phyloP scores from a whole-genome alignment of 768 basidiomycete genomes.

The Pleurotus citrinopileatus region DNA sequence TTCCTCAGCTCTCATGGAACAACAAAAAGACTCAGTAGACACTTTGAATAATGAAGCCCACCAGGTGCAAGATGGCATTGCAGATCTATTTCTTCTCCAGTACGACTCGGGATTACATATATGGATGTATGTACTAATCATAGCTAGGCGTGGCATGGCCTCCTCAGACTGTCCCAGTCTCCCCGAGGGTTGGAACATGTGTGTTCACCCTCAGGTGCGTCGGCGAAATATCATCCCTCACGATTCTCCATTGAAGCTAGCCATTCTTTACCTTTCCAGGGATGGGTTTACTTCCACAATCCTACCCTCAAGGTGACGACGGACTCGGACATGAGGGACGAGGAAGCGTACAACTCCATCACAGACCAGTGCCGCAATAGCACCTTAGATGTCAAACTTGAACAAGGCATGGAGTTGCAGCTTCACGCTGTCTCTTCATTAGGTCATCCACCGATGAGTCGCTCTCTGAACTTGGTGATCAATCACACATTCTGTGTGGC shows the following conservation, averaged over 20 bases:
- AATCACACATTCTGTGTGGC: conserved; percentile 49
- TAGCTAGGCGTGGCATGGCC: background rate
- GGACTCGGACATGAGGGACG: conserved; percentile 48
- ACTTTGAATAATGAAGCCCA: too few relatives aligned
- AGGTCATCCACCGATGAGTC: conserved; percentile 12
- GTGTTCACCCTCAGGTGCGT: conserved; percentile 8
- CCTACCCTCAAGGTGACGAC: conserved; percentile 36
- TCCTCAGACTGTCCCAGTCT: background rate
- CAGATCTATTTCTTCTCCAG: too few relatives aligned
- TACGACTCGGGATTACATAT: too few relatives aligned
- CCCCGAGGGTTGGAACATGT: conserved; percentile 1
- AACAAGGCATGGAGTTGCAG: conserved; percentile 43
- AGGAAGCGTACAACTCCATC: conserved; percentile 26
- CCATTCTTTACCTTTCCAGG: conserved; percentile 23
- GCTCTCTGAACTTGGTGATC: conserved; percentile 38
- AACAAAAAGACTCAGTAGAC: too few relatives aligned
- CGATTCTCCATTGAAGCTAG: background rate
- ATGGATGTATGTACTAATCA: too few relatives aligned
- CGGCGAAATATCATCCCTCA: too few relatives aligned
- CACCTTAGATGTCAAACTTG: conserved; percentile 24
- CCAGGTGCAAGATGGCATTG: too few relatives aligned
- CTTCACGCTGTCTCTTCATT: conserved; percentile 28
- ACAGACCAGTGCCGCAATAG: conserved; percentile 17
- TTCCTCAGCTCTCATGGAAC: too few relatives aligned
- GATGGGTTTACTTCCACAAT: conserved; percentile 50